phyloP scores from a whole-genome alignment of 164 flowering plant genomes.

The Magnolia kwangsiensis region DNA sequence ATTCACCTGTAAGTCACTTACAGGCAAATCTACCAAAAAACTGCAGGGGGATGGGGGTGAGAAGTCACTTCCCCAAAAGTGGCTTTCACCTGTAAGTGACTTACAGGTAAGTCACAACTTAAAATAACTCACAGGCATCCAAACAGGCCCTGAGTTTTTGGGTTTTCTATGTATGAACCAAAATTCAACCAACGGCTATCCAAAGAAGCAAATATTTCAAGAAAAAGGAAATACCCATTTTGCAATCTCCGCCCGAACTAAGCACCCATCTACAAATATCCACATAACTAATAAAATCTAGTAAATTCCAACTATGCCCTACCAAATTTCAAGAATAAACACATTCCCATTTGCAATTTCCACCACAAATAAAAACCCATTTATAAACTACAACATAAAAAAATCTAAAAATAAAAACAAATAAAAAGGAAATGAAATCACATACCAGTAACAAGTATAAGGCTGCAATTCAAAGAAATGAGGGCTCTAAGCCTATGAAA shows the following conservation, averaged over 20 bases:
- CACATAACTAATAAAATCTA: background rate
- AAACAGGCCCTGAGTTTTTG: too few species aligned
- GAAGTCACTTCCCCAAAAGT: too few species aligned
- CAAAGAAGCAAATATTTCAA: background rate
- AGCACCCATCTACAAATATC: background rate
- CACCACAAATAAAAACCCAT: background rate
- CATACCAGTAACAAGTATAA: conserved; percentile 78
- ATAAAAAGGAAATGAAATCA: background rate
- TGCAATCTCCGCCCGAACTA: too few species aligned
- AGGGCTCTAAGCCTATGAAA: conserved; percentile 96
- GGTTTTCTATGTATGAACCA: too few species aligned
- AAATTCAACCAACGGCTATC: background rate
- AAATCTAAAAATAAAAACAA: background rate
- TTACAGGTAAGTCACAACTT: too few species aligned
- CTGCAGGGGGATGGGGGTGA: too few species aligned
- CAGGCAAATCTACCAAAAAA: too few species aligned
- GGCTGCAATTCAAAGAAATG: conserved; percentile 80
- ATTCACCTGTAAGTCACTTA: too few species aligned
- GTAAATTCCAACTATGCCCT: background rate
- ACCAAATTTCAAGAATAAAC: background rate
- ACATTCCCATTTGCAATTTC: background rate
- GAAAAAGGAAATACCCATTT: background rate
- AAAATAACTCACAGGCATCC: too few species aligned
- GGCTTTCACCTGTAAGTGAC: too few species aligned
- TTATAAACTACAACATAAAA: background rate